Evolutionary conservation across 495 filamentous ascomycete species (phyloP), one percentile per base, ranked within the genome.

Genomic region (Chaetomium tenue): DNA sequence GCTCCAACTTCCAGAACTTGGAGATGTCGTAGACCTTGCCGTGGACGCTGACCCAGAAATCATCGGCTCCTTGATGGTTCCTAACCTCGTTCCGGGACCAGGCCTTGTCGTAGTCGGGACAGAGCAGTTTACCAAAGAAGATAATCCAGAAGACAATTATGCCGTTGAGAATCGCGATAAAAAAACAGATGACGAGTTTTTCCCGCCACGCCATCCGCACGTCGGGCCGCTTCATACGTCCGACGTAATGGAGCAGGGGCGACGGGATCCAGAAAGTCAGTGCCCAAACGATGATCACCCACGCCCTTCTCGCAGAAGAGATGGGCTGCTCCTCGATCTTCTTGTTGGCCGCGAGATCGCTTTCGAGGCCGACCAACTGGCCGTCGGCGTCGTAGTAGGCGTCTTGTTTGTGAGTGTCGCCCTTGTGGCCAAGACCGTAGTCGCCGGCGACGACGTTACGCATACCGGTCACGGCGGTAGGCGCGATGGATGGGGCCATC

Each of bases 121-220:
- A 98, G 12, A 97, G 82, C 13, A 98, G 74, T 42, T 82, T 84
- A 52, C 93, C 92, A 65, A 98, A 92, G 33, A 81, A 84, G 69
- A 96, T 87, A 70, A 98, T 97, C 82, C 91, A 96, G 78, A 98
- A 98, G 54, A 97, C 83, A 65, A 98, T 85, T 47, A 86, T 72
- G 16, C 76, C 93, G 74, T 98, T 98, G 67, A 97, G 77, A 37
- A 98, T 67, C 25, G 91, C 72, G 65, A 98, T 98, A 63, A 97
- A 63, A 39, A 89, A 76, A 28, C 91, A 84, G 12, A 98, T 81
- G 6, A 96, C 87, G 46, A 98, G 44, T 76, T 98, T 98, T 70
- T 98, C 94, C 72, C 93, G 81, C 94, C 94, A 98, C 6, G 94
- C 94, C 86, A 98, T 89, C 1, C 94, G 89, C 48, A 98, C 90